Evolutionary conservation across 495 filamentous ascomycete species (phyloP), one percentile per base, ranked within the genome.

Genomic region (Melanomma pulvis-pyrius): DNA sequence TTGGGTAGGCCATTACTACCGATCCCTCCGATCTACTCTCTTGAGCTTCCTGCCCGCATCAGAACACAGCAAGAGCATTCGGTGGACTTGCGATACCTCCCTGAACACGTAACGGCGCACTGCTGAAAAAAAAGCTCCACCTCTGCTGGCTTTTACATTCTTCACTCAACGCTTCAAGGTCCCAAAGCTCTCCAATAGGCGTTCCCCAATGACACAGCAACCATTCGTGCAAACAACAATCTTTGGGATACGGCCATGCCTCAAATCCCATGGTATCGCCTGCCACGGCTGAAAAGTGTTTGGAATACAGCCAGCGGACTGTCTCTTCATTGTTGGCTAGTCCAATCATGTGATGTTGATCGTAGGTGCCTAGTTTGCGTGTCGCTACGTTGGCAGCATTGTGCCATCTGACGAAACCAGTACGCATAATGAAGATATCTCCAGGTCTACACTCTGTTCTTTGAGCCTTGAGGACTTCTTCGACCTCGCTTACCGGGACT

Each of bases 371-470:
- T 5, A 68, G 66, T 21, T 65, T 60, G 58, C 83, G 69, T 59
- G 79, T 66, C n/a, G 71, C 47, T 19, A 70, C 49, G 1, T 77
- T 59, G 22, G 76, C 74, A 13, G 55, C 32, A 6, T 73, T 73
- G 55, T 76, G 76, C 0, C 76, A 61, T 0, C 61, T 71, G 61
- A 78, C 81, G 71, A 80, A 86, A 15, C 84, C 81, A 72, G 74
- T 77, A 0, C 84, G 79, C 24, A 86, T 76, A 39, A 87, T 71
- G 17, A 87, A 66, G 47, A 87, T 79, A 68, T 87, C 84, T 21
- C 84, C 84, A 60, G 82, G 83, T 30, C 77, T 74, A 12, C 82
- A 68, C 68, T 79, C 71, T 0, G 81, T 84, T 5, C 80, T 77
- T 67, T 85, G 83, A 0, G 71, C 63, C 28, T 77, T 71, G 0